Conservation (phyloP, 169 alveolate genomes). For the Besnoitia besnoiti region DNA sequence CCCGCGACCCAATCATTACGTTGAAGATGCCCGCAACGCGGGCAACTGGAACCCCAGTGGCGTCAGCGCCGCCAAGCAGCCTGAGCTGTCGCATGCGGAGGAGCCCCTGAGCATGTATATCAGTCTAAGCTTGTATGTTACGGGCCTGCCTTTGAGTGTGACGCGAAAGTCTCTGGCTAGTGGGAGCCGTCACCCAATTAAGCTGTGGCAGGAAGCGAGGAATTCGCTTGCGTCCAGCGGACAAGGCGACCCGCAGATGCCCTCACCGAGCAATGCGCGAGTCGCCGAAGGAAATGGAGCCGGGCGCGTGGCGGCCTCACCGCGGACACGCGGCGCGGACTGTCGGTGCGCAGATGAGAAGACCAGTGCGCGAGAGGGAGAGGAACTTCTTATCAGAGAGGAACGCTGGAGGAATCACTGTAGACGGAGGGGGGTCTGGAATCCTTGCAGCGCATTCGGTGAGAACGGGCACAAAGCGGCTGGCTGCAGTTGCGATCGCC, state of each 20-base stretch:
- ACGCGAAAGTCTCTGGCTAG: background rate
- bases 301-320: too few relatives aligned
- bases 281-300: too few relatives aligned
- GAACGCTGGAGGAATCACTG: background rate
- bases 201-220: background rate
- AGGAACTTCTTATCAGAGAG: background rate
- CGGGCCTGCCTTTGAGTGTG: background rate
- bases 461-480: background rate
- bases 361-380: background rate
- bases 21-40: too few relatives aligned
- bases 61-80: too few relatives aligned
- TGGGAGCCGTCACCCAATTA: background rate
- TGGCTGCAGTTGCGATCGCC: too few relatives aligned
- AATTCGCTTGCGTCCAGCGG: background rate
- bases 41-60: too few relatives aligned
- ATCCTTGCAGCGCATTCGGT: constrained; percentile 31
- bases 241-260: background rate
- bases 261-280: background rate
- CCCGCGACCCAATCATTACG: too few relatives aligned
- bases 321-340: background rate
- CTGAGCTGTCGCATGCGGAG: too few relatives aligned
- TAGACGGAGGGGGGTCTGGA: background rate
- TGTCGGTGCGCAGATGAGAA: background rate
- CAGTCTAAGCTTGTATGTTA: constrained; percentile 18
- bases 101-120: constrained; percentile 26